phyloP scores from a whole-genome alignment of 306 rosid species.

The Rosa rugosa region DNA sequence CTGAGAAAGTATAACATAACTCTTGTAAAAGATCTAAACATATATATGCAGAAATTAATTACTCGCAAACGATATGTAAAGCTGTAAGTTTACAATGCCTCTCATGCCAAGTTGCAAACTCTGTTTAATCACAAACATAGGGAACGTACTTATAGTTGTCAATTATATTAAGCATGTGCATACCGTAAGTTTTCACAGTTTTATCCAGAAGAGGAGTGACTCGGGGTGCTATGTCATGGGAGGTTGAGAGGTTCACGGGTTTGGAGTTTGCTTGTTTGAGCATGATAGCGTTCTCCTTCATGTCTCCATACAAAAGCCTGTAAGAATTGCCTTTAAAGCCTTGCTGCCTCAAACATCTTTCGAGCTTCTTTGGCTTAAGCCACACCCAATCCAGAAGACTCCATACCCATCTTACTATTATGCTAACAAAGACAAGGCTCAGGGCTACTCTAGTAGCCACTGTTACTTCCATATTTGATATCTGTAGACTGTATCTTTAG shows the following conservation, averaged over 20 bases:
- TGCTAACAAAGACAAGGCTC: neutral
- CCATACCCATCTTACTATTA: constrained; percentile 34
- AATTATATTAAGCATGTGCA: neutral
- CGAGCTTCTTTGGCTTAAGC: constrained; percentile 57
- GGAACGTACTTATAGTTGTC: neutral
- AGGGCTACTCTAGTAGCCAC: neutral
- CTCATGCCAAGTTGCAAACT: neutral
- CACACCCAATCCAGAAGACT: constrained; percentile 44
- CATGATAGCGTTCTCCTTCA: constrained; percentile 24
- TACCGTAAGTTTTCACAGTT: constrained; percentile 39
- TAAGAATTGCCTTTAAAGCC: constrained; percentile 49
- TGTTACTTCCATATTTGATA: neutral
- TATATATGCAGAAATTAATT: neutral
- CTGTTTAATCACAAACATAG: neutral
- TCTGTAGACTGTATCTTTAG: neutral
- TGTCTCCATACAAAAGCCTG: constrained; percentile 35
- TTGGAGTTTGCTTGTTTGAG: constrained; percentile 31
- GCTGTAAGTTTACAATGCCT: neutral
- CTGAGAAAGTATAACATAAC: too few relatives aligned
- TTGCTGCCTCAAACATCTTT: constrained; percentile 42
- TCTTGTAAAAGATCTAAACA: too few relatives aligned
- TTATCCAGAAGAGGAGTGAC: constrained; percentile 31
- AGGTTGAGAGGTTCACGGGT: constrained; percentile 33
- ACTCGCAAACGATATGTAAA: neutral
- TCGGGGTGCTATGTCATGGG: constrained; percentile 38